These are phyloP conservation scores for Saturnispora gosingensis DNA, from an alignment of 805 yeast species.

Conservation along the genomic window DNA sequence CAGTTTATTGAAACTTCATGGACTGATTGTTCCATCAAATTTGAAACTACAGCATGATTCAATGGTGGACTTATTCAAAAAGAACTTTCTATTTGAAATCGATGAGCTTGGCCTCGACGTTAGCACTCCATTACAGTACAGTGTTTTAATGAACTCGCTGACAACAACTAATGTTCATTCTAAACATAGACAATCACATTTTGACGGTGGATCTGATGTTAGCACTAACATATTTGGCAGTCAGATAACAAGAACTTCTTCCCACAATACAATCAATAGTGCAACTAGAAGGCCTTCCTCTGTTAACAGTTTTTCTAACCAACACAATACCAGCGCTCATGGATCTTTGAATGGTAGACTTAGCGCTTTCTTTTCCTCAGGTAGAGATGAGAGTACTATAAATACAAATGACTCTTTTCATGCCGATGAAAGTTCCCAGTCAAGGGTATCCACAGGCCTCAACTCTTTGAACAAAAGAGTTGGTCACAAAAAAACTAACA, in stretches of 20 bases:
- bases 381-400: constrained; percentile 3
- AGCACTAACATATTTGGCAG: constrained; percentile 1
- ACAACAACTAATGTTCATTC: constrained; percentile 14
- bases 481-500: background rate
- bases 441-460: background rate
- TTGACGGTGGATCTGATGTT: background rate
- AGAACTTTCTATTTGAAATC: constrained; percentile 64
- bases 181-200: constrained; percentile 6
- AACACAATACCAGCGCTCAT: background rate
- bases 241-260: constrained; percentile 5
- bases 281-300: background rate
- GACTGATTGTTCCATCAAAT: constrained; percentile 45
- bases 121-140: constrained; percentile 15
- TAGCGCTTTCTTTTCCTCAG: background rate
- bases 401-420: constrained; percentile 3
- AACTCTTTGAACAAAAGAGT: background rate
- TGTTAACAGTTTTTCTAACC: background rate
- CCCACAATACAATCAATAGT: constrained; percentile 2
- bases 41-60: constrained; percentile 60
- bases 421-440: background rate
- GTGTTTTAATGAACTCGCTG: constrained; percentile 13
- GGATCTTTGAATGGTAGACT: background rate
- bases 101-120: constrained; percentile 28
- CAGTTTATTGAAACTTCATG: constrained; percentile 62
- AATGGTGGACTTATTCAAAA: constrained; percentile 50